Conservation (phyloP, 768 basidiomycete species). For the Suillus lakei region DNA sequence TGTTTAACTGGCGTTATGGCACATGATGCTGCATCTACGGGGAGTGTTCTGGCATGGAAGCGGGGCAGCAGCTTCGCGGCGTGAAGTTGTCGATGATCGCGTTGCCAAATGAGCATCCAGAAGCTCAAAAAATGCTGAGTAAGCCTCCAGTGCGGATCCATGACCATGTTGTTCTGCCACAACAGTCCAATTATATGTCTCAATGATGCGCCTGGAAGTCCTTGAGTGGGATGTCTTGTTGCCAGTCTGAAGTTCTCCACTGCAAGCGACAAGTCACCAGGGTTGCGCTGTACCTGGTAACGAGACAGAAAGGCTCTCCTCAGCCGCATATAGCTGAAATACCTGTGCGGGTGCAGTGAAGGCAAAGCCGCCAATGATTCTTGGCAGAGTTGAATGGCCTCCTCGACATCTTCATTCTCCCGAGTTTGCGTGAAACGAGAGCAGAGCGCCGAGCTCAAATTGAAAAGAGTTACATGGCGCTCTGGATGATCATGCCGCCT, state of each 20-base stretch:
- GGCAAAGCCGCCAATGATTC: slow-evolving; percentile 7
- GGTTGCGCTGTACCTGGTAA: slow-evolving; percentile 22
- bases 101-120: slow-evolving; percentile 7
- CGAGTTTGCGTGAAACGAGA: slow-evolving; percentile 14
- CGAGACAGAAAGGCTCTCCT: slow-evolving; percentile 28
- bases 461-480: slow-evolving; percentile 1
- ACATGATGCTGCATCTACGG: slow-evolving; percentile 14
- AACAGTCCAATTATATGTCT: background rate
- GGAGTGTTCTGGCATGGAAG: background rate
- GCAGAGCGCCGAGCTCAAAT: slow-evolving; percentile 21
- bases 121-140: background rate
- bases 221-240: slow-evolving; percentile 12
- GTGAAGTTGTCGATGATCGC: background rate
- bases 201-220: background rate
- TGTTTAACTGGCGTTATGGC: no score
- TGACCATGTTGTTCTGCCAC: slow-evolving; percentile 2
- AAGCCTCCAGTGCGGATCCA: slow-evolving; percentile 5
- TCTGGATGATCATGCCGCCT: slow-evolving; percentile 16
- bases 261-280: slow-evolving; percentile 17
- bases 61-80: background rate
- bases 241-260: slow-evolving; percentile 29
- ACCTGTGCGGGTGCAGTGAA: background rate
- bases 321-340: background rate
- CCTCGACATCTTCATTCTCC: slow-evolving; percentile 24
- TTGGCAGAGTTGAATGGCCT: slow-evolving; percentile 17